Conservation (phyloP, 1,284 basidiomycete genomes). For the Trichosporon faecale region DNA sequence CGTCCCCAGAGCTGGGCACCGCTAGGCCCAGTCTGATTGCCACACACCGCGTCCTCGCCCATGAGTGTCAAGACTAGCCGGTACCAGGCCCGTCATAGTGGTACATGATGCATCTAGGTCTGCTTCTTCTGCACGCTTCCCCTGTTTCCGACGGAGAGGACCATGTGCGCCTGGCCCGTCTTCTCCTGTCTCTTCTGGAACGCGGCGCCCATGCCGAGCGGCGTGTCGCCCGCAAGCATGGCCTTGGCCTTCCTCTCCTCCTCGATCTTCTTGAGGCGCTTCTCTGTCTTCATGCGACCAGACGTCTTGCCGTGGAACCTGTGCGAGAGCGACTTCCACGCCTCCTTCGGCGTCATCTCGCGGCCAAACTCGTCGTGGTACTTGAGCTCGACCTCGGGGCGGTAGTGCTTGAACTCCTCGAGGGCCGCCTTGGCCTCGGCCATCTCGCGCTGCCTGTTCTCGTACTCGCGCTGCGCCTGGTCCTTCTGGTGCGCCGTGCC, state of each 20-base stretch:
- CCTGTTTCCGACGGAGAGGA: constrained; percentile 87
- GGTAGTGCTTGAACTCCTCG: constrained; percentile 87
- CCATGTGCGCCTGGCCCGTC: constrained; percentile 89
- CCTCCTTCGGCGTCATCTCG: constrained; percentile 83
- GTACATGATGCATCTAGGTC: background rate
- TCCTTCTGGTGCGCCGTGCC: constrained; percentile 71
- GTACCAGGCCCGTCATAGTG: background rate
- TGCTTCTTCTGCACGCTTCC: constrained; percentile 59
- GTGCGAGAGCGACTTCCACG: constrained; percentile 92
- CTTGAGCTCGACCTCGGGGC: constrained; percentile 92
- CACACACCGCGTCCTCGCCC: no score
- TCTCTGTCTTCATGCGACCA: constrained; percentile 91
- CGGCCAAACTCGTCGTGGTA: constrained; percentile 93
- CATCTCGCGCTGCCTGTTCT: constrained; percentile 86
- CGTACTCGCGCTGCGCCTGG: constrained; percentile 89
- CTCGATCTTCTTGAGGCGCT: constrained; percentile 85
- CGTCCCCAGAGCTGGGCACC: no score
- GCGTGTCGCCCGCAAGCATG: constrained; percentile 89
- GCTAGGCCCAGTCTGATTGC: no score
- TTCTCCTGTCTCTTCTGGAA: constrained; percentile 88
- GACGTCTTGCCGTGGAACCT: constrained; percentile 94
- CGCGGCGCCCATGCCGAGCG: constrained; percentile 83
- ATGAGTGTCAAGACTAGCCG: no score
- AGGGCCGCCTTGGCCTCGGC: constrained; percentile 79
- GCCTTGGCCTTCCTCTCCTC: constrained; percentile 87